phyloP scores from a whole-genome alignment of 1,139 yeast species.

The Schizosaccharomyces versatilis region DNA sequence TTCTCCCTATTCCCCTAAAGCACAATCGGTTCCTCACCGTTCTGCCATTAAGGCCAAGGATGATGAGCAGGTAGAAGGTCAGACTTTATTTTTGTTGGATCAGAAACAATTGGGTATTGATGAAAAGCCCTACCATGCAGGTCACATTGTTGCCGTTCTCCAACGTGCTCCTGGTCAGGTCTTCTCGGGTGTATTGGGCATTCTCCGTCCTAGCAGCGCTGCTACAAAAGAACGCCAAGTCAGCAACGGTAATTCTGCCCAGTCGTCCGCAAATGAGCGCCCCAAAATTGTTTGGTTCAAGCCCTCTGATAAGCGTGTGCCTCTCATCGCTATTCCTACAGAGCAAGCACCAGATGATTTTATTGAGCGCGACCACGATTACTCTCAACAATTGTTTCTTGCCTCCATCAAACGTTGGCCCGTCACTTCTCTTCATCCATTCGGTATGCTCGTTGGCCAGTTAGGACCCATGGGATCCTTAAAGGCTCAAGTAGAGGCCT shows the following conservation, averaged over 20 bases:
- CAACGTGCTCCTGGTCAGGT: conserved; percentile 94
- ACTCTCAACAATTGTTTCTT: conserved; percentile 63
- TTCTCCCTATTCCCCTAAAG: conserved; percentile 31
- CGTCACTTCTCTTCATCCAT: conserved; percentile 90
- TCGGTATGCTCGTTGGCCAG: conserved; percentile 77
- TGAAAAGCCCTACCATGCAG: conserved; percentile 82
- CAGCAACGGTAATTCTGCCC: conserved; percentile 21
- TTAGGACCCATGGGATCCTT: conserved; percentile 64
- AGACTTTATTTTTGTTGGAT: conserved; percentile 68
- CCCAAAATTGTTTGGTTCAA: conserved; percentile 98
- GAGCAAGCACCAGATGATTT: conserved; percentile 94
- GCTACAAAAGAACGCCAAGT: conserved; percentile 62
- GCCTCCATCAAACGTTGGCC: conserved; percentile 98
- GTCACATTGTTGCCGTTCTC: conserved; percentile 92
- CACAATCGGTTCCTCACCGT: conserved; percentile 65
- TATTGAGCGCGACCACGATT: conserved; percentile 72
- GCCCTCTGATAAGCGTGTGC: conserved; percentile 93
- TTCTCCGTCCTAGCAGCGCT: conserved; percentile 88
- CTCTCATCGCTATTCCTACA: conserved; percentile 91
- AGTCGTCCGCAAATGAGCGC: conserved; percentile 20
- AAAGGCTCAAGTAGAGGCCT: conserved; percentile 65
- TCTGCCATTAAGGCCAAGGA: conserved; percentile 97
- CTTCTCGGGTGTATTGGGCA: conserved; percentile 71
- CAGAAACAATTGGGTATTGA: conserved; percentile 92
- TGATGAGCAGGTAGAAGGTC: conserved; percentile 97